Base-by-base conservation (phyloP, 257 asterid genomes). In the Euphrasia confusa region DNA sequence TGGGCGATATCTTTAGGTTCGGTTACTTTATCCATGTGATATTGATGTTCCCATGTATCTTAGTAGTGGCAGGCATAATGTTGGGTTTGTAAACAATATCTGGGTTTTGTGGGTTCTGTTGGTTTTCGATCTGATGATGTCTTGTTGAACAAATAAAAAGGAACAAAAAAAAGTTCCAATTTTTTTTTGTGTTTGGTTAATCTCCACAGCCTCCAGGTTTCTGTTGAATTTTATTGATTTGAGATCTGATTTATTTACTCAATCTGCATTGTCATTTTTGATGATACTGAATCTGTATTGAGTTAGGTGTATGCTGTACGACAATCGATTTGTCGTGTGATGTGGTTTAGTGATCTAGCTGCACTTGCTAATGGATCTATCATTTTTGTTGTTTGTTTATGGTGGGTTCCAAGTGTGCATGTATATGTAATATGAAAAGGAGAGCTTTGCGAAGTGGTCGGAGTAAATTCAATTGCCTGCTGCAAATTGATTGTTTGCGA, bases 121-220 rank as follows among this genome's bases (percentile, higher is more conserved):
- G 75, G 69, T 73, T 82, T 74, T 80, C 74, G 90, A 88, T 90
- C 96, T 82, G 79, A 77, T 82, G 81, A 58, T 78, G 83, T 73
- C 71, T 75, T 69, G 74, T 53, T 84, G 68, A 74, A 65, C 69
- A 10, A 1, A 32, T 50, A 26, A 13, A 58, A 47, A 35, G 8
- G 9, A 37, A 37, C 3, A 21, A 21, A 21, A 21, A 21, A 21
- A 21, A 21, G 24, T 37, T 9, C 3, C 42, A 37, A 8, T 37
- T 8, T 37, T 8, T 37, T 2, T 37, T 37, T 7, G 8, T 10
- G 2, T 9, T 37, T 9, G 8, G 9, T 7, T 44, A 73, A 45
- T 47, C 61, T 64, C 67, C 78, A 9, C 68, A 73, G 35, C 12
- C 64, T 64, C 67, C 78, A 61, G 69, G 82, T 78, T 68, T 83